Evolutionary conservation across 306 rosid species (phyloP), one percentile per base, ranked within the genome.

Genomic region (Fragaria ananassa): DNA sequence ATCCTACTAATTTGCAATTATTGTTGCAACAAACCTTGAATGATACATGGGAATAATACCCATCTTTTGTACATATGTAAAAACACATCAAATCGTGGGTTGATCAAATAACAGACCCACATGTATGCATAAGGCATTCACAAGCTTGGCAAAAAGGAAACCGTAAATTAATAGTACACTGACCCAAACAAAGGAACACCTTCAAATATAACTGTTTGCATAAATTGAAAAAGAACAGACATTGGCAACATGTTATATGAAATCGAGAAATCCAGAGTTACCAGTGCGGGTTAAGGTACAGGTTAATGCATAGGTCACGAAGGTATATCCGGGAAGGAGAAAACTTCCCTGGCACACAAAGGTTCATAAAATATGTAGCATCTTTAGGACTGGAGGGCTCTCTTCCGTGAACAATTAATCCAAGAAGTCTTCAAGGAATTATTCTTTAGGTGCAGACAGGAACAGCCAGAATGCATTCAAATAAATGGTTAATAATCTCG

Each of bases 401-500:
- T 61, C 54, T 66, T 75, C 69, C 70, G 78, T 21, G 31, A 67
- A 49, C 68, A 72, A 57, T 29, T 18, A 60, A 65, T 64, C 74
- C 66, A 50, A 49, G 44, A 64, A 51, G 76, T 39, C 68, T 72
- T 73, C 71, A 47, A 41, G 61, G 74, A 29, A 27, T 67, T 76
- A 71, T 76, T 76, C 81, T 76, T 77, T 75, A 9, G 68, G 39
- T 37, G 57, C 47, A 11, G 51, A 76, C 79, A 72, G 63, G 41
- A 25, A 46, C 74, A 77, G 29, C 65, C 78, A 82, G 49, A 35
- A 29, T 27, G 63, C 39, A 35, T 77, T 66, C 77, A 76, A 78
- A 76, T 67, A 54, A 42, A 60, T 23, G 72, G 58, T 89, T 83
- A 95, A 81, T 87, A 92, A 10, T 94, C 96, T 39, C 93, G 86